Conservation (phyloP, 495 filamentous ascomycete genomes). For the Aspergillus sclerotioniger region DNA sequence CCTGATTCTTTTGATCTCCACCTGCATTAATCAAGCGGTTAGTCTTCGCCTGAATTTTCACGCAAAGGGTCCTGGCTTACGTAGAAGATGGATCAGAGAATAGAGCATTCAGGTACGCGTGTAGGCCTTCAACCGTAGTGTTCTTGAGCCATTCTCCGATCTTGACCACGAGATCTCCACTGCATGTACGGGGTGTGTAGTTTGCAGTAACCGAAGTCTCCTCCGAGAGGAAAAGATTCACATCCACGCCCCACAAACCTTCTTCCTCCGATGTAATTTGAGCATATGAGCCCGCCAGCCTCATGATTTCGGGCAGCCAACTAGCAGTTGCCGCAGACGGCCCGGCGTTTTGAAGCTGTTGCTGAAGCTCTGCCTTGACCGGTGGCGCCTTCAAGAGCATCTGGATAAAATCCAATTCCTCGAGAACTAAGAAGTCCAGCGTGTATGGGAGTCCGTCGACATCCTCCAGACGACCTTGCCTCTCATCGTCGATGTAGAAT, state of each 20-base stretch:
- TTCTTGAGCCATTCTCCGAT: constrained; percentile 83
- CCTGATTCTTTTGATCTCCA: constrained; percentile 74
- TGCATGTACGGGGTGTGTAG: constrained; percentile 89
- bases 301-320: constrained; percentile 82
- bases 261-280: constrained; percentile 92
- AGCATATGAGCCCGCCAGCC: constrained; percentile 78
- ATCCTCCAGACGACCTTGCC: constrained; percentile 86
- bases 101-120: constrained; percentile 66
- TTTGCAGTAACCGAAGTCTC: constrained; percentile 95
- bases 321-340: constrained; percentile 51
- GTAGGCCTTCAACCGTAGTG: constrained; percentile 68
- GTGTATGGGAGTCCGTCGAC: constrained; percentile 89
- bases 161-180: constrained; percentile 87
- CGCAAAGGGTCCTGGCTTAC: constrained; percentile 40
- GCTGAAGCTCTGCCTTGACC: constrained; percentile 79
- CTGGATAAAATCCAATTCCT: constrained; percentile 92
- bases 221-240: constrained; percentile 91
- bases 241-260: constrained; percentile 92
- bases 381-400: constrained; percentile 77
- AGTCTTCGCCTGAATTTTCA: constrained; percentile 16
- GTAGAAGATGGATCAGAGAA: constrained; percentile 53
- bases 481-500: constrained; percentile 80
- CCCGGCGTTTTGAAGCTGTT: constrained; percentile 62
- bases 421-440: constrained; percentile 87
- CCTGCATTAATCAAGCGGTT: constrained; percentile 28